A percentile compares a stretch with the other conserved stretches of the same genome.
Conservation (phyloP, 345 rosid genomes). For the Acer campestre region DNA sequence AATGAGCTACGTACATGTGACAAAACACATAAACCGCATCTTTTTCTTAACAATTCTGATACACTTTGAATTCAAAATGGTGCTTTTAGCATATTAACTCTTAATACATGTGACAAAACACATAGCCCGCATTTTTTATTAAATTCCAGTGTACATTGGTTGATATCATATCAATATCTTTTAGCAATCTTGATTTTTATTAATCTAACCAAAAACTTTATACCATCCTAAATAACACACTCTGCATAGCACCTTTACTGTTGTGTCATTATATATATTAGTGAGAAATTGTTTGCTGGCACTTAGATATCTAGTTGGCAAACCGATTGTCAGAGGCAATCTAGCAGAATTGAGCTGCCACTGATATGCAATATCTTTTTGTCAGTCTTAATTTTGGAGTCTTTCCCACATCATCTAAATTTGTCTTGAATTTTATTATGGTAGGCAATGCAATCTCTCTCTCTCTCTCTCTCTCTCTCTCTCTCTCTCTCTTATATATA, state of each 20-base stretch:
- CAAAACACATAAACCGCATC: background rate
- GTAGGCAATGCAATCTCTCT: background rate
- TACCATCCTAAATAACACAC: background rate
- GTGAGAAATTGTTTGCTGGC: background rate
- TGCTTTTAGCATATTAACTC: background rate
- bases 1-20: background rate
- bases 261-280: background rate
- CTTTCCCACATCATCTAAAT: background rate
- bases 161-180: background rate
- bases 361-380: background rate
- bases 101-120: too few species aligned
- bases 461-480: background rate
- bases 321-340: background rate
- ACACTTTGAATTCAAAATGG: background rate
- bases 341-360: background rate
- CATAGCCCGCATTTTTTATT: too few species aligned
- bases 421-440: background rate
- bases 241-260: background rate
- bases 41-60: background rate
- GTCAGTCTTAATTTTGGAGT: slow-evolving; percentile 1
- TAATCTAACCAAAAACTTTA: background rate
- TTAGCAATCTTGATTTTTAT: background rate
- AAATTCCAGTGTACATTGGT: background rate
- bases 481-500: background rate
- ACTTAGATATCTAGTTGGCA: background rate